Percentiles rank a stretch among this genome's conserved stretches.
These are phyloP conservation scores for Vigna mungo DNA, from an alignment of 306 rosid species.

Conservation along the genomic window DNA sequence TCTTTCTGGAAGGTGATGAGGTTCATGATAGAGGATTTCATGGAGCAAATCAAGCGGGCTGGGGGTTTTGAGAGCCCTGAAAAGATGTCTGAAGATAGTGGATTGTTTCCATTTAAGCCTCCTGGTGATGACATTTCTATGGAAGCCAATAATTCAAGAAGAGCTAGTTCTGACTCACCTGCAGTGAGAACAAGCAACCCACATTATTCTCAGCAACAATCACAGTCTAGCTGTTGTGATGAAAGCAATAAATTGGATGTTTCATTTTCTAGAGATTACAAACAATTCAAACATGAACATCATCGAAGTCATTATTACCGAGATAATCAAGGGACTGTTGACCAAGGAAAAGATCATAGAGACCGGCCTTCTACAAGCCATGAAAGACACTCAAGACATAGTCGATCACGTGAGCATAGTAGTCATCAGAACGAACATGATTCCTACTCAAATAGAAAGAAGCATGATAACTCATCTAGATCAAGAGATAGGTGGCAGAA, in stretches of 20 bases:
- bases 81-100: slow-evolving; percentile 55
- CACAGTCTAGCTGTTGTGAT: slow-evolving; percentile 36
- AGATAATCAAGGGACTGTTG: slow-evolving; percentile 49
- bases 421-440: slow-evolving; percentile 52
- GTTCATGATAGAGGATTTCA: slow-evolving; percentile 80
- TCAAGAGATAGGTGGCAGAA: slow-evolving; percentile 48
- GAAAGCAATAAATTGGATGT: slow-evolving; percentile 47
- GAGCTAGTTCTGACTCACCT: slow-evolving; percentile 47
- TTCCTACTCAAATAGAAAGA: slow-evolving; percentile 44
- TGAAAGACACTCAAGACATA: slow-evolving; percentile 54
- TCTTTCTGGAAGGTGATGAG: slow-evolving; percentile 68
- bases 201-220: slow-evolving; percentile 48
- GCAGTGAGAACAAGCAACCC: slow-evolving; percentile 45
- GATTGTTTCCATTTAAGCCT: slow-evolving; percentile 46
- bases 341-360: slow-evolving; percentile 48
- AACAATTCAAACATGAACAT: slow-evolving; percentile 49
- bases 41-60: slow-evolving; percentile 81
- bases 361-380: slow-evolving; percentile 59
- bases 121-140: slow-evolving; percentile 43
- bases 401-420: slow-evolving; percentile 47
- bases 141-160: slow-evolving; percentile 48
- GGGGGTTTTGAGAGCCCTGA: slow-evolving; percentile 74
- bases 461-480: slow-evolving; percentile 49
- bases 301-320: slow-evolving; percentile 40
- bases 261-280: slow-evolving; percentile 41